Base-by-base conservation (phyloP, 805 yeast species). In the Yamadazyma nakazawae region DNA sequence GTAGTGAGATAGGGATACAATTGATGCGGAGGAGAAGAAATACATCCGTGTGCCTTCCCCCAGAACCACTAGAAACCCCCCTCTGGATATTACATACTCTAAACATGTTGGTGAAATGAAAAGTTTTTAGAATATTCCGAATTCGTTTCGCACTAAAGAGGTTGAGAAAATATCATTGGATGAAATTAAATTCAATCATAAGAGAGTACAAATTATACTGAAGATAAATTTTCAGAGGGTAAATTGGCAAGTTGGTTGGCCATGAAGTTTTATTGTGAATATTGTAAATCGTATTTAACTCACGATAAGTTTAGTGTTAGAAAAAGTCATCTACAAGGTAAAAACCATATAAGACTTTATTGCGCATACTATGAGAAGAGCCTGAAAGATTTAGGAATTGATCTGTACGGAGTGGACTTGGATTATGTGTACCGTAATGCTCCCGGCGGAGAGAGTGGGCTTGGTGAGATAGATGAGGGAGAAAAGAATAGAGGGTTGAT, bases 291-390 rank as follows among this genome's bases (percentile, higher is more conserved):
- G 16, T 84, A 85, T 56, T 68, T 90, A 48, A 89, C 96, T 1
- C 96, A 89, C 61, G 96, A 88, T 64, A 85, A 94, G n/a, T 71
- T 81, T 56, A 85, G 94, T 67, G 96, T 89, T 45, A 68, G 96
- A 18, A 84, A 85, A 58, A 82, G 89, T 36, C 97, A 89, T 64
- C 63, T 86, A 36, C 69, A 76, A 34, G 97, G 97, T 9, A 80
- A 79, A 55, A 84, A 86, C 62, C 97, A 89, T 63, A 70, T 86
- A 37, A 75, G 78, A 50, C 73, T 78, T 45, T 86, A 85, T 42
- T 81, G 89, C 49, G 85, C 84, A 47, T 88, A 87, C 68, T 89
- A 86, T 60, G 87, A 85, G 55, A 52, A 52, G 32, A 68, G 67
- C 53, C 74, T 74, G 25, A 63, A 63, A 43, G 67, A 65, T 46